A percentile compares a stretch with the other conserved stretches of the same genome.
Evolutionary conservation across 2,329 filamentous ascomycete genomes (phyloP).

Genomic region (Rutstroemia sp.): DNA sequence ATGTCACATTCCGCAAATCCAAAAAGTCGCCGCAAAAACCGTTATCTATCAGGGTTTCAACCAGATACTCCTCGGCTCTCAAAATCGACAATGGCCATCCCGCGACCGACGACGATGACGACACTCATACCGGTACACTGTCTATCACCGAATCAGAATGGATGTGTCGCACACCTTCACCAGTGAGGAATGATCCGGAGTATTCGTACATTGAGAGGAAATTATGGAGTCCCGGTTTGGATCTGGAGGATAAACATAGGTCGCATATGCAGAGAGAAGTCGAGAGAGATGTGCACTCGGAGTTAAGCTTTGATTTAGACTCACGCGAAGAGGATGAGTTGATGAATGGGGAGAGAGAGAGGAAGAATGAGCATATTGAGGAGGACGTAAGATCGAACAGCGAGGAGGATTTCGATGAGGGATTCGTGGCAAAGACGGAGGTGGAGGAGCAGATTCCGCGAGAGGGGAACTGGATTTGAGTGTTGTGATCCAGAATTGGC

Average conservation of each 20-base stretch:
- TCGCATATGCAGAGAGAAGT: neutral
- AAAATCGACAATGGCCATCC: neutral
- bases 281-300: neutral
- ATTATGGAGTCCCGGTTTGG: constrained; percentile 5
- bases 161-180: constrained; percentile 22
- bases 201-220: neutral
- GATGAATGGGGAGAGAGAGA: neutral
- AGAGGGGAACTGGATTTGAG: constrained; percentile 15
- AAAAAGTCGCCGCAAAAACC: neutral
- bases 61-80: neutral
- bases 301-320: neutral
- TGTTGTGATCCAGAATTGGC: neutral
- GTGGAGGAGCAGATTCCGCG: neutral
- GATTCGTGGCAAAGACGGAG: neutral
- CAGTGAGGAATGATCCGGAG: constrained; percentile 3
- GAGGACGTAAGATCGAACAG: neutral
- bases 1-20: constrained; percentile 15
- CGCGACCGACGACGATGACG: neutral
- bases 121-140: constrained; percentile 12
- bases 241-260: neutral
- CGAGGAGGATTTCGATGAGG: neutral
- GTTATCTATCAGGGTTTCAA: neutral
- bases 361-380: neutral
- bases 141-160: constrained; percentile 22
- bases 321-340: neutral